These are phyloP conservation scores for Deinandra increscens DNA, from an alignment of 129 eudicot species.

Conservation along the genomic window DNA sequence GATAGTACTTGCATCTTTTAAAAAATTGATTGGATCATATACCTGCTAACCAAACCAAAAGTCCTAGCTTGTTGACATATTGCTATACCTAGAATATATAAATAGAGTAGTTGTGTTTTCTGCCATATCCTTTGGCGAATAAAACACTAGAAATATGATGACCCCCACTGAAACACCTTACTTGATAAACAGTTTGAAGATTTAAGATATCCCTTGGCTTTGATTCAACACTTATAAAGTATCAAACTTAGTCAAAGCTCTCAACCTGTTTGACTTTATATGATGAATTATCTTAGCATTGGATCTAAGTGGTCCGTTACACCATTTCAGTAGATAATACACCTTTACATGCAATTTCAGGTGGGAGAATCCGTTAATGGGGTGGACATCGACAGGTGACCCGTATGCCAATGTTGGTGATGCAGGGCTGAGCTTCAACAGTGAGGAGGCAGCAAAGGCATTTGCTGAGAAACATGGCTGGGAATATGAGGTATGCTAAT, in stretches of 20 bases:
- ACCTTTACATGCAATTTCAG: slow-evolving; percentile 27
- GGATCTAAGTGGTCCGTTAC: background rate
- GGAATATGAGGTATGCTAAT: slow-evolving; percentile 78
- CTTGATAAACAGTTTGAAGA: background rate
- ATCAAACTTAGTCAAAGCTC: background rate
- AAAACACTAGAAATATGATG: background rate
- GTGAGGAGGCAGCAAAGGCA: slow-evolving; percentile 73
- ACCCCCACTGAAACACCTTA: background rate
- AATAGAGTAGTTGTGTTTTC: background rate
- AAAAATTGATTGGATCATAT: background rate
- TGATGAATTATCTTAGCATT: background rate
- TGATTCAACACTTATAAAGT: background rate
- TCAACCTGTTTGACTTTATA: background rate
- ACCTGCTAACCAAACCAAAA: background rate
- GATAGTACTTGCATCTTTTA: background rate
- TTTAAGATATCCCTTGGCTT: background rate
- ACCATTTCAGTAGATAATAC: background rate
- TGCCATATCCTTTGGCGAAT: background rate
- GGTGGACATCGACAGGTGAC: slow-evolving; percentile 98
- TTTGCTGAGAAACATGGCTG: slow-evolving; percentile 91
- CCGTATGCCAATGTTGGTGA: slow-evolving; percentile 98
- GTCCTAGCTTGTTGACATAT: background rate
- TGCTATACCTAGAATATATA: background rate
- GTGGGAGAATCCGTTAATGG: slow-evolving; percentile 98
- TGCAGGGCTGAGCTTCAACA: slow-evolving; percentile 68